Percentiles rank a stretch among this genome's conserved stretches.
These are phyloP conservation scores for Astrephomene gubernaculifera DNA, from an alignment of 139 green algal genomes.

Conservation along the genomic window DNA sequence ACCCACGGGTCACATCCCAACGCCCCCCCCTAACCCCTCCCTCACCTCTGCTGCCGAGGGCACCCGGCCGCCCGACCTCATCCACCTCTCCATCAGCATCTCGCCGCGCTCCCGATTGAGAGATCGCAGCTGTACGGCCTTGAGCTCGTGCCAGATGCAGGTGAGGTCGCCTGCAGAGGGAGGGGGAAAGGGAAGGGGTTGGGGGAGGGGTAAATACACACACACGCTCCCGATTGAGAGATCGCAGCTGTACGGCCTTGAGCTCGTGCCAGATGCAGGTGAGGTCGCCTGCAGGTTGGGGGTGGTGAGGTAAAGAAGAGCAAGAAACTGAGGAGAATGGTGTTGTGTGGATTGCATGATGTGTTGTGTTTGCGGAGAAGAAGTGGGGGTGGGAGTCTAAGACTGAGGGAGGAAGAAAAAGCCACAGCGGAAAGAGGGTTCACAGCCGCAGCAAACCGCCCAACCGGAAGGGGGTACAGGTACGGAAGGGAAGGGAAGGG, in stretches of 20 bases:
- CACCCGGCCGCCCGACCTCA: conserved; percentile 60
- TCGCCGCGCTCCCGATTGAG: conserved; percentile 91
- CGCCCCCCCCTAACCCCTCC: not conserved
- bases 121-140: conserved; percentile 85
- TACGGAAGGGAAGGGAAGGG: not conserved
- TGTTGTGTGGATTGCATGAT: no score
- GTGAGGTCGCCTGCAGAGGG: conserved; percentile 67
- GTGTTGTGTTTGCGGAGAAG: no score
- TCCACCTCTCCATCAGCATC: conserved; percentile 80
- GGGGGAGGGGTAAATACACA: no score
- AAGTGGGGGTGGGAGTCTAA: no score
- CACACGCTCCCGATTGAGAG: conserved; percentile 90
- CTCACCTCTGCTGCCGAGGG: conserved; percentile 62
- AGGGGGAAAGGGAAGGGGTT: not conserved
- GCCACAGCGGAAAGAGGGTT: no score
- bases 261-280: conserved; percentile 85
- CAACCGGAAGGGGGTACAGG: no score
- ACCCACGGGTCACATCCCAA: not conserved
- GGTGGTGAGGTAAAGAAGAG: no score
- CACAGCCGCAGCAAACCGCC: no score
- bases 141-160: conserved; percentile 86
- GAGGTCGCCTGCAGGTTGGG: conserved; percentile 75
- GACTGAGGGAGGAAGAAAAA: no score
- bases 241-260: conserved; percentile 86
- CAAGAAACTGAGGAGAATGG: no score